Evolutionary conservation across 2,329 filamentous ascomycete species (phyloP).

Genomic region (Aspergillus sp.): DNA sequence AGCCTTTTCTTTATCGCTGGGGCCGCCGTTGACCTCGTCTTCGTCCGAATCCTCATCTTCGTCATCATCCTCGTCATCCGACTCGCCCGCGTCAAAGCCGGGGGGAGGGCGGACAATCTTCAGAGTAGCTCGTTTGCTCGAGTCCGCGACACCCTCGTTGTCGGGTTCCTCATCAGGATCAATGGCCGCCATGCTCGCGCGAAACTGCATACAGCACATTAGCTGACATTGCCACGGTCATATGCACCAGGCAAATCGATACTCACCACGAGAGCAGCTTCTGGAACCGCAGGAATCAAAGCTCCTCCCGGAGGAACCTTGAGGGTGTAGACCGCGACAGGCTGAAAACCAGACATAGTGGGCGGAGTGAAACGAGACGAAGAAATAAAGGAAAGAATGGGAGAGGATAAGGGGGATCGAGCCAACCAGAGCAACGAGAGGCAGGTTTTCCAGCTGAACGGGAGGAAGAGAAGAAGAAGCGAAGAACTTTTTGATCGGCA

Average conservation of each 20-base stretch:
- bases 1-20: slow-evolving; percentile 80
- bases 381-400: slow-evolving; percentile 1
- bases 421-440: not conserved
- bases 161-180: slow-evolving; percentile 73
- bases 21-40: slow-evolving; percentile 74
- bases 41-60: slow-evolving; percentile 43
- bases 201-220: slow-evolving; percentile 53
- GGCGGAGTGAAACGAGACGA: slow-evolving; percentile 3
- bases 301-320: slow-evolving; percentile 79
- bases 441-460: not conserved
- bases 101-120: slow-evolving; percentile 73
- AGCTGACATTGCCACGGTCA: not conserved
- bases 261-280: slow-evolving; percentile 78
- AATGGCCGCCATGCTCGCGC: slow-evolving; percentile 96
- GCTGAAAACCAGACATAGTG: slow-evolving; percentile 41
- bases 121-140: slow-evolving; percentile 63
- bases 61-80: slow-evolving; percentile 57
- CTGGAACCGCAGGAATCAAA: slow-evolving; percentile 66
- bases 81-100: slow-evolving; percentile 47
- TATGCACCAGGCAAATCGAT: slow-evolving; percentile 1
- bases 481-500: slow-evolving; percentile 1
- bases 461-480: not conserved
- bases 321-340: slow-evolving; percentile 82
- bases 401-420: slow-evolving; percentile 2
- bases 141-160: slow-evolving; percentile 53